Base-by-base conservation (phyloP, 2,329 filamentous ascomycete genomes). In the Neofusicoccum sp. region DNA sequence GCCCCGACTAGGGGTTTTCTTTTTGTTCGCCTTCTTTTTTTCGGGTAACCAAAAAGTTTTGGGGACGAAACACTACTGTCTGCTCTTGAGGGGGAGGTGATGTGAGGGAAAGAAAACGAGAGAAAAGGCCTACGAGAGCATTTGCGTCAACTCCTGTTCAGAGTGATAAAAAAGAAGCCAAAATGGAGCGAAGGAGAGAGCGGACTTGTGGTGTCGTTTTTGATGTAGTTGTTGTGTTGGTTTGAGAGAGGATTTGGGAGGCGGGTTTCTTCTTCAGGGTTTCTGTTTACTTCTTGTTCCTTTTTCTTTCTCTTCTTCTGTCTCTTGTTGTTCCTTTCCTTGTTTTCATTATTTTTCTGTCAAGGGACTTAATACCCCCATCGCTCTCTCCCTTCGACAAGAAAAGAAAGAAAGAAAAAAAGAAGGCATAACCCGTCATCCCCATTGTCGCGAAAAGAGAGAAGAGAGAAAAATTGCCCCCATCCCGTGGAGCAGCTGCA, bases 351-450 rank as follows among this genome's bases (percentile, higher is more conserved):
- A 29, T 14, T 22, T 34, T 58, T 36, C n/a, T 29, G 14, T n/a
- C 41, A n/a, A 37, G 29, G 52, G 52, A 56, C 9, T 56, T 56
- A 56, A 44, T 56, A 56, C 52, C 52, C 52, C 29, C 29, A 6
- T 31, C 52, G 11, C 31, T 56, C 29, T 41, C 11, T 31, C 52
- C 6, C 31, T 56, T 33, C 52, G 37, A 14, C 39, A 28, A 39
- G 39, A 56, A 43, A 56, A 56, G 36, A 29, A 52, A 54, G 36
- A 56, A 43, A 56, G 44, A 56, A 56, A 43, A 56, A 56, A 56
- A 56, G 52, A 56, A 56, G 52, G 52, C 52, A 56, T 43, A 22
- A 22, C 22, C 22, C 39, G 34, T 56, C 39, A 22, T 56, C 34
- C 37, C 39, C 28, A 12, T n/a, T 29, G 28, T 31, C 14, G 16